Evolutionary conservation across 495 filamentous ascomycete species (phyloP), one percentile per base, ranked within the genome.

Genomic region (Xylaria curta): DNA sequence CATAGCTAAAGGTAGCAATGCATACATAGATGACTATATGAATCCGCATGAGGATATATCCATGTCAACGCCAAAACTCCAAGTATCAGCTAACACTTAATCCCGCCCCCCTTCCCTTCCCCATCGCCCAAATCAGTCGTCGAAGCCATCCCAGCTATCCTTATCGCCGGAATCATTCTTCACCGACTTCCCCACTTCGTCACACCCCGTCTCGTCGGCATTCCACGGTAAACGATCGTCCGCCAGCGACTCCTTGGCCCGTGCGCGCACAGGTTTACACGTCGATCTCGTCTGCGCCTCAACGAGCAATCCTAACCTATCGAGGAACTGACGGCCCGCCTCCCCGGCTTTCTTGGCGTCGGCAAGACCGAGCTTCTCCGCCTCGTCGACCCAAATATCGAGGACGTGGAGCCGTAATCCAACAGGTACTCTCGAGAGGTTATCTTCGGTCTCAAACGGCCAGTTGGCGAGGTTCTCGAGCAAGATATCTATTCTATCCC

Each of bases 321-420:
- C 71, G 9, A 85, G 59, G 49, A 86, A 80, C 70, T 75, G 68
- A 10, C 62, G 69, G 0, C 61, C 61, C 56, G 15, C 49, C 36
- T 78, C 79, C 36, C 67, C 85, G 56, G 78, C 81, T 71, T 83
- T 76, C 17, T 83, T 81, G 28, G 75, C 80, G 4, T 83, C 81
- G 4, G 90, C 82, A 73, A 89, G 80, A 60, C 90, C 84, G 46
- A 87, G 88, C 76, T 89, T 91, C 80, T 93, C 92, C 70, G 92
- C 79, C 83, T 96, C 94, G 80, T 97, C 94, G 46, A 97, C 85
- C 88, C 93, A 99, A 47, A 98, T 88, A 85, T 99, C 96, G 71
- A 95, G 77, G 26, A 97, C 85, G 81, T 99, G 96, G 78, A 95
- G 91, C 63, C 94, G 85, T 75, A 99, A 76, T 0, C 96, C 96